Percentiles rank a stretch among this genome's conserved stretches.
Evolutionary conservation across 768 basidiomycete genomes (phyloP).

Genomic region (Lactarius vividus): DNA sequence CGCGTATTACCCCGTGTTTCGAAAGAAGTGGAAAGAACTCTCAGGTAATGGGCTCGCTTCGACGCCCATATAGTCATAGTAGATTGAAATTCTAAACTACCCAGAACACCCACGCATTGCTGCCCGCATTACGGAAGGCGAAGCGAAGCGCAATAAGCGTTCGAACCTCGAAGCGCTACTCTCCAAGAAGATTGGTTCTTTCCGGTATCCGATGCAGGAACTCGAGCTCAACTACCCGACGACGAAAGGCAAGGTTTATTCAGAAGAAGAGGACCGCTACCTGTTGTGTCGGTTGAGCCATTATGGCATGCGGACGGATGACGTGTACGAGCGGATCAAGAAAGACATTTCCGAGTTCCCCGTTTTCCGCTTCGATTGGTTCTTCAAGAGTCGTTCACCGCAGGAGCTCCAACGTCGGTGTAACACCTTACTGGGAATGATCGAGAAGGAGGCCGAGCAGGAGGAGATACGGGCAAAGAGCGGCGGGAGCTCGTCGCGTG

Average conservation of each 20-base stretch:
- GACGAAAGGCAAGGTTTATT: conserved; percentile 95
- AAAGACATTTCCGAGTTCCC: conserved; percentile 96
- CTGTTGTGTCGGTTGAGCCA: conserved; percentile 84
- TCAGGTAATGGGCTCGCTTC: conserved; percentile 46
- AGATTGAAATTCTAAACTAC: not conserved
- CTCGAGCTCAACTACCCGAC: conserved; percentile 93
- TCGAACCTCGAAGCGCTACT: conserved; percentile 78
- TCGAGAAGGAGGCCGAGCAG: conserved; percentile 84
- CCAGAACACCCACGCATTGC: conserved; percentile 78
- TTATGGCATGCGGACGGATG: conserved; percentile 85
- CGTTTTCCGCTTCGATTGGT: conserved; percentile 97
- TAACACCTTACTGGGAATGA: conserved; percentile 82
- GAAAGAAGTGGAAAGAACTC: conserved; percentile 85
- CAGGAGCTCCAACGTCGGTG: conserved; percentile 87
- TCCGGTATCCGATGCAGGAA: conserved; percentile 93
- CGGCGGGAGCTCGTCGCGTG: conserved; percentile 41
- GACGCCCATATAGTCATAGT: not conserved
- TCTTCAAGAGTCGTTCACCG: conserved; percentile 90
- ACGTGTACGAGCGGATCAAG: conserved; percentile 94
- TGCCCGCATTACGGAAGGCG: conserved; percentile 83
- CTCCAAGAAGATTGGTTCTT: conserved; percentile 75
- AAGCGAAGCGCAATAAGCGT: conserved; percentile 84
- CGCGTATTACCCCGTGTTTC: conserved; percentile 79
- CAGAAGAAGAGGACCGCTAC: conserved; percentile 96
- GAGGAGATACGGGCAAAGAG: conserved; percentile 68